Evolutionary conservation across 2,329 filamentous ascomycete species (phyloP).

Genomic region (Zalaria obscura): DNA sequence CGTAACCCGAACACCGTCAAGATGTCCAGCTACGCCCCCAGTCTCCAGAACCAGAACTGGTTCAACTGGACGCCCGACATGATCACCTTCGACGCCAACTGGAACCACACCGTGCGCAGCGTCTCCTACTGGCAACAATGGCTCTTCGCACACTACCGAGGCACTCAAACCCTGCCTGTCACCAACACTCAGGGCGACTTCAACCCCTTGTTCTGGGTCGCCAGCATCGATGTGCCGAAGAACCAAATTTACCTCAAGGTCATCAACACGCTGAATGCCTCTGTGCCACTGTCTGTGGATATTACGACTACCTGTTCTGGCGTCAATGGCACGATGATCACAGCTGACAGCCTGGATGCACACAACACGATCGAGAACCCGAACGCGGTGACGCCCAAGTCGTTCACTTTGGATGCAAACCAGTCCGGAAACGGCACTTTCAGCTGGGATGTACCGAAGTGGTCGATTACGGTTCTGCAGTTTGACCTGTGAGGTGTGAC

Average conservation of each 20-base stretch:
- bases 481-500: slow-evolving; percentile 7
- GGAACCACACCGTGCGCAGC: slow-evolving; percentile 14
- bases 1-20: slow-evolving; percentile 16
- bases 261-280: slow-evolving; percentile 11
- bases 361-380: slow-evolving; percentile 14
- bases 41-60: slow-evolving; percentile 17
- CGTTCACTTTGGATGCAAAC: slow-evolving; percentile 6
- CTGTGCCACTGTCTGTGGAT: slow-evolving; percentile 11
- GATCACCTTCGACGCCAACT: slow-evolving; percentile 17
- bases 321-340: slow-evolving; percentile 16
- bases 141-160: slow-evolving; percentile 15
- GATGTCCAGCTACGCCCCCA: slow-evolving; percentile 15
- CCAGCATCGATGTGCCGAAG: slow-evolving; percentile 11
- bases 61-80: slow-evolving; percentile 20
- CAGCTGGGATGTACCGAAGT: slow-evolving; percentile 12
- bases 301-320: slow-evolving; percentile 8
- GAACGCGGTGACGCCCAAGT: slow-evolving; percentile 11
- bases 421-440: slow-evolving; percentile 6
- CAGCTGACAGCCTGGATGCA: slow-evolving; percentile 9
- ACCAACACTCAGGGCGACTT: slow-evolving; percentile 13
- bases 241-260: slow-evolving; percentile 9
- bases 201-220: slow-evolving; percentile 17
- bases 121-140: slow-evolving; percentile 18
- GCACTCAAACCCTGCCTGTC: slow-evolving; percentile 16
- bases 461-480: slow-evolving; percentile 13